A percentile compares a stretch with the other conserved stretches of the same genome.
Conservation (phyloP, 2,329 filamentous ascomycete species). For the Juglanconis sp. region DNA sequence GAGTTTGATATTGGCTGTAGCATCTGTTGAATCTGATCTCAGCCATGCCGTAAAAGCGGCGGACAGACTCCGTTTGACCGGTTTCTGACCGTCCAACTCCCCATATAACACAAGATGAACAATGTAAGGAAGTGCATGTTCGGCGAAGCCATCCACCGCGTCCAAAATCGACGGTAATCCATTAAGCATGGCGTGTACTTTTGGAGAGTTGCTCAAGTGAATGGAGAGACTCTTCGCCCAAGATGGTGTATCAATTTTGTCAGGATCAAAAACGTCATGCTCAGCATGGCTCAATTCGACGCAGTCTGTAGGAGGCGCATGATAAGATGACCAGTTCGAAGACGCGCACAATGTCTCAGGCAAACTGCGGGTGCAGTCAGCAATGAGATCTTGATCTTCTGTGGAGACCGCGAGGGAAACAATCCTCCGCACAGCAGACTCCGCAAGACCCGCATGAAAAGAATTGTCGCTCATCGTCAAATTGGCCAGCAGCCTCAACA, state of each 20-base stretch:
- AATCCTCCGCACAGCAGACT: slow-evolving; percentile 55
- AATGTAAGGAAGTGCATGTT: slow-evolving; percentile 75
- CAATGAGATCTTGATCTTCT: slow-evolving; percentile 45
- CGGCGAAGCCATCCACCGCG: slow-evolving; percentile 66
- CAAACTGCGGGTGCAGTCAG: slow-evolving; percentile 51
- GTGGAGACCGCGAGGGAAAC: slow-evolving; percentile 50
- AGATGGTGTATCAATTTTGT: slow-evolving; percentile 40
- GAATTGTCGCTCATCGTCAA: slow-evolving; percentile 58
- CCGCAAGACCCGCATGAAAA: slow-evolving; percentile 55
- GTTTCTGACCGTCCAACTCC: slow-evolving; percentile 61
- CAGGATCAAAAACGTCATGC: slow-evolving; percentile 32
- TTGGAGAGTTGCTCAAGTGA: slow-evolving; percentile 56
- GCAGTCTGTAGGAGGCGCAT: slow-evolving; percentile 53
- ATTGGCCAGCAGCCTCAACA: slow-evolving; percentile 60
- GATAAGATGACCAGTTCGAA: slow-evolving; percentile 56
- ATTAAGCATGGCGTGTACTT: slow-evolving; percentile 65
- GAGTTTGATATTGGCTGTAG: slow-evolving; percentile 64
- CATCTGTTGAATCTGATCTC: slow-evolving; percentile 38
- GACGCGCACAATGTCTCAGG: slow-evolving; percentile 49
- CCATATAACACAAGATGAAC: slow-evolving; percentile 75
- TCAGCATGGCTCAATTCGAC: slow-evolving; percentile 25
- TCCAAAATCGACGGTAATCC: slow-evolving; percentile 65
- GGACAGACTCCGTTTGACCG: slow-evolving; percentile 62
- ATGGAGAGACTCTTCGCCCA: slow-evolving; percentile 65
- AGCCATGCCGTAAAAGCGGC: slow-evolving; percentile 64